Percentiles rank a stretch among this genome's conserved stretches.
These are phyloP conservation scores for Thozetella sp. DNA, from an alignment of 495 filamentous ascomycete genomes.

Conservation along the genomic window DNA sequence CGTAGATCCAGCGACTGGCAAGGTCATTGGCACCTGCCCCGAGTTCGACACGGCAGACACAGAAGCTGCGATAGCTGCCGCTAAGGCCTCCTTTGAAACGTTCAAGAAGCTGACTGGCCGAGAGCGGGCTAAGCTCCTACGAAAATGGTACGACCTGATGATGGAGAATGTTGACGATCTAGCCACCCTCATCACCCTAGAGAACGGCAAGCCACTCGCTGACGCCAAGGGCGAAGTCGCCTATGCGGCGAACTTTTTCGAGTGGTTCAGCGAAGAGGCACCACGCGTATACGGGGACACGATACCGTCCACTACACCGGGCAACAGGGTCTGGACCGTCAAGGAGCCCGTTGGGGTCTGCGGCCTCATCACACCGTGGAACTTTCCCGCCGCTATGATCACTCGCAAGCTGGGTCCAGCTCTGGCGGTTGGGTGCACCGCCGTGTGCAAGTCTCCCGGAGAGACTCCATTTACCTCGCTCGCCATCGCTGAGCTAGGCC, in stretches of 20 bases:
- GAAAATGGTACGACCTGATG: conserved; percentile 90
- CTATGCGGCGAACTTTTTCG: conserved; percentile 78
- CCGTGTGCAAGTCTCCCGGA: conserved; percentile 80
- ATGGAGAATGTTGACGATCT: conserved; percentile 86
- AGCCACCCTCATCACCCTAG: conserved; percentile 84
- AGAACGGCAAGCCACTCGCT: conserved; percentile 75
- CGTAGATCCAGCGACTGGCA: conserved; percentile 77
- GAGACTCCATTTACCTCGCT: conserved; percentile 87
- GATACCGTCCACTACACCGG: conserved; percentile 68
- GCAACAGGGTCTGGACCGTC: conserved; percentile 76
- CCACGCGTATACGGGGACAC: conserved; percentile 74
- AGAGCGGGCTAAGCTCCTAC: conserved; percentile 78
- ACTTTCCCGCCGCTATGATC: conserved; percentile 93
- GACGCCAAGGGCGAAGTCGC: conserved; percentile 75
- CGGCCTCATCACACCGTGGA: conserved; percentile 95
- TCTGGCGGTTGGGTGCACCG: conserved; percentile 73
- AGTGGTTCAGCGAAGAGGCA: conserved; percentile 83
- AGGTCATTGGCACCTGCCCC: conserved; percentile 79
- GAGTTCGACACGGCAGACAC: conserved; percentile 79
- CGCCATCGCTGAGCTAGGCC: conserved; percentile 79
- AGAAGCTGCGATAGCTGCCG: conserved; percentile 75
- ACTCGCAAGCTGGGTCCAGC: conserved; percentile 87
- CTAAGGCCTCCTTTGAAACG: conserved; percentile 70
- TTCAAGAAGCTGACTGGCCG: conserved; percentile 78
- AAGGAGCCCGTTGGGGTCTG: conserved; percentile 93